phyloP scores from a whole-genome alignment of 192 early-diverging fungal genomes.

The Spizellomyces sp. region DNA sequence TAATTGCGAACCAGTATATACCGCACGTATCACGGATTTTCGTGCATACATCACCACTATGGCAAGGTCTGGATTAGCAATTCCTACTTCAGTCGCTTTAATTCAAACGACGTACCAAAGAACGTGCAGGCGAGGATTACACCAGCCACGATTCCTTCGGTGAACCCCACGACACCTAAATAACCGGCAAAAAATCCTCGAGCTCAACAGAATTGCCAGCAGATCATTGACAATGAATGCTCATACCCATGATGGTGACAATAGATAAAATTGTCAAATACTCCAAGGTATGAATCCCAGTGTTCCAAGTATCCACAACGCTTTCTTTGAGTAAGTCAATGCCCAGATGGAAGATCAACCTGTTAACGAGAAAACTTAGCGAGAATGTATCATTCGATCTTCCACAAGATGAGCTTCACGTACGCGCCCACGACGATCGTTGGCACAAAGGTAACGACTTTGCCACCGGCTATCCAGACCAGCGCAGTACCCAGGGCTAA shows the following conservation, averaged over 20 bases:
- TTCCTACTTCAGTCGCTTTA: background rate
- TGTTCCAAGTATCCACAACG: constrained; percentile 81
- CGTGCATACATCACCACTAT: constrained; percentile 48
- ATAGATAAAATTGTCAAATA: constrained; percentile 88
- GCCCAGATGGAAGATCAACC: constrained; percentile 94
- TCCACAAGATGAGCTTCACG: background rate
- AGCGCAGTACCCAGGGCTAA: constrained; percentile 72
- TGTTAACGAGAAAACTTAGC: background rate
- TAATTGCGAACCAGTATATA: constrained; percentile 59
- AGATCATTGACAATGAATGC: background rate
- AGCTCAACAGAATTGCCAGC: background rate
- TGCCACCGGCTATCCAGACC: constrained; percentile 80
- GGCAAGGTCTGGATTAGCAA: background rate
- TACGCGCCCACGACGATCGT: constrained; percentile 89
- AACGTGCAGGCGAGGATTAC: constrained; percentile 93
- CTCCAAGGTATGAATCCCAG: constrained; percentile 79
- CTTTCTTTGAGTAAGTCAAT: constrained; percentile 92
- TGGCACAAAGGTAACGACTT: constrained; percentile 90
- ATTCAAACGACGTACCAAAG: constrained; percentile 83
- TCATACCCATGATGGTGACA: constrained; percentile 79
- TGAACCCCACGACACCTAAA: constrained; percentile 78
- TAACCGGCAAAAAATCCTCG: background rate
- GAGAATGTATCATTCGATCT: too few relatives aligned
- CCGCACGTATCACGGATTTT: constrained; percentile 43
- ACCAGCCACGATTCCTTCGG: constrained; percentile 94